A percentile compares a stretch with the other conserved stretches of the same genome.
phyloP scores from a whole-genome alignment of 176 grass and related monocot genomes.

The Tillandsia fasciculata region DNA sequence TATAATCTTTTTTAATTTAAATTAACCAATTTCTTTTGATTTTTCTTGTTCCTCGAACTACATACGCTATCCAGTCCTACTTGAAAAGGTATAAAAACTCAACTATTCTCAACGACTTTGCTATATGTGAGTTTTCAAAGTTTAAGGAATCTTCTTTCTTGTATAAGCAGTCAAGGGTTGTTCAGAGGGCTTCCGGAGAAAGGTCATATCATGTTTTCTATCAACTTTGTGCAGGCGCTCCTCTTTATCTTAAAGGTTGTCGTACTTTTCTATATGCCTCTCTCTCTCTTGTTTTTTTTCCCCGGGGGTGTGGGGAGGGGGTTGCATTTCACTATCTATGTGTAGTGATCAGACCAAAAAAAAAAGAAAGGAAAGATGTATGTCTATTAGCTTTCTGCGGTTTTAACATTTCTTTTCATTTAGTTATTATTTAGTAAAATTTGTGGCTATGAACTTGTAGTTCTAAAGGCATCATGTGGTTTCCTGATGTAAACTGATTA shows the following conservation, averaged over 20 bases:
- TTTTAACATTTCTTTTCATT: too few species aligned
- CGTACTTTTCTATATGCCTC: not conserved
- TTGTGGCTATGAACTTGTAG: too few species aligned
- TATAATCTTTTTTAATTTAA: not conserved
- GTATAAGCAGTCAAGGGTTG: constrained; percentile 76
- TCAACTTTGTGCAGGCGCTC: constrained; percentile 82
- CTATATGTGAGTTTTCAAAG: constrained; percentile 6
- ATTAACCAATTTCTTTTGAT: constrained; percentile 22
- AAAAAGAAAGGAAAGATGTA: too few species aligned
- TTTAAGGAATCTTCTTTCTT: constrained; percentile 26
- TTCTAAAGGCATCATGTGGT: not conserved
- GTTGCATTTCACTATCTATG: not conserved
- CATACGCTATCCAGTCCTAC: constrained; percentile 53
- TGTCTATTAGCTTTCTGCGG: too few species aligned
- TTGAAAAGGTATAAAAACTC: constrained; percentile 71
- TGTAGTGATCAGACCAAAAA: not conserved
- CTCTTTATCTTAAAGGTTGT: constrained; percentile 43
- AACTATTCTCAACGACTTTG: not conserved
- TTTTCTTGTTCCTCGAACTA: constrained; percentile 27
- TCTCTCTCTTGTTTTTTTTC: not conserved
- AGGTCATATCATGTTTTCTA: constrained; percentile 99
- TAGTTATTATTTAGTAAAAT: too few species aligned
- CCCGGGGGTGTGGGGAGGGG: too few species aligned
- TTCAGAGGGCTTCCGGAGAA: constrained; percentile 60
- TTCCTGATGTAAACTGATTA: not conserved